phyloP scores from a whole-genome alignment of 106 monocot genomes.

The Posidonia australis region DNA sequence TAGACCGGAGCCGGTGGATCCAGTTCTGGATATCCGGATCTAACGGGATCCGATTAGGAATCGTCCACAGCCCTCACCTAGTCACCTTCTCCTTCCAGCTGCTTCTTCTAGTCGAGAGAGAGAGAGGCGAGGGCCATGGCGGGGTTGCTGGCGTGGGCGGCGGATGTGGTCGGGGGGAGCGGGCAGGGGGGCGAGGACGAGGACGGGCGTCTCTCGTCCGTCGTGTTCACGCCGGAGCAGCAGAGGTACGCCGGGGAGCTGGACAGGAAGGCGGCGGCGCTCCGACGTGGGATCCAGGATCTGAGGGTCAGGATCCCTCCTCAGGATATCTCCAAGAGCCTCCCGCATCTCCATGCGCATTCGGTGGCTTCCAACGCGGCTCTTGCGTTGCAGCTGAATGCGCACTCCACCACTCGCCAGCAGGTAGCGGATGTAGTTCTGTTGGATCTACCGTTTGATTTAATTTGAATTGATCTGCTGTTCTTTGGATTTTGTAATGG shows the following conservation, averaged over 20 bases:
- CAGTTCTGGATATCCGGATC: no score
- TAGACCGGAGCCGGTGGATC: no score
- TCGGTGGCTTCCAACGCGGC: slow-evolving; percentile 72
- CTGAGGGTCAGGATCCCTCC: slow-evolving; percentile 75
- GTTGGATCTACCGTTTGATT: neutral
- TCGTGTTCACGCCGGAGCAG: slow-evolving; percentile 61
- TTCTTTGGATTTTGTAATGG: neutral
- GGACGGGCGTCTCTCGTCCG: slow-evolving; percentile 10
- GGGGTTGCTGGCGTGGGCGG: slow-evolving; percentile 85
- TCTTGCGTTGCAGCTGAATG: slow-evolving; percentile 74
- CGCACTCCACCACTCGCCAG: slow-evolving; percentile 65
- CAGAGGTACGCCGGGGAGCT: slow-evolving; percentile 57
- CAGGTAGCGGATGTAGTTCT: slow-evolving; percentile 24
- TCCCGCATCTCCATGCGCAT: slow-evolving; percentile 82
- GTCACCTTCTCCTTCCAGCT: no score
- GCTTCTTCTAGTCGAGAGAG: no score
- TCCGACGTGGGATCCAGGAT: slow-evolving; percentile 67
- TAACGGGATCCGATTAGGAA: no score
- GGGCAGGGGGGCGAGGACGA: slow-evolving; percentile 19
- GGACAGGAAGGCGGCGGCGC: slow-evolving; percentile 33
- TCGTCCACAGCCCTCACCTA: no score
- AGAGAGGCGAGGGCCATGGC: slow-evolving; percentile 32
- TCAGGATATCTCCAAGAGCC: slow-evolving; percentile 55
- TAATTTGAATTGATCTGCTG: neutral
- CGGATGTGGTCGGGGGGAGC: slow-evolving; percentile 68